Percentiles rank a stretch among this genome's conserved stretches.
These are phyloP conservation scores for Taxawa tesnikishii DNA, from an alignment of 2,329 filamentous ascomycete species.

Conservation along the genomic window DNA sequence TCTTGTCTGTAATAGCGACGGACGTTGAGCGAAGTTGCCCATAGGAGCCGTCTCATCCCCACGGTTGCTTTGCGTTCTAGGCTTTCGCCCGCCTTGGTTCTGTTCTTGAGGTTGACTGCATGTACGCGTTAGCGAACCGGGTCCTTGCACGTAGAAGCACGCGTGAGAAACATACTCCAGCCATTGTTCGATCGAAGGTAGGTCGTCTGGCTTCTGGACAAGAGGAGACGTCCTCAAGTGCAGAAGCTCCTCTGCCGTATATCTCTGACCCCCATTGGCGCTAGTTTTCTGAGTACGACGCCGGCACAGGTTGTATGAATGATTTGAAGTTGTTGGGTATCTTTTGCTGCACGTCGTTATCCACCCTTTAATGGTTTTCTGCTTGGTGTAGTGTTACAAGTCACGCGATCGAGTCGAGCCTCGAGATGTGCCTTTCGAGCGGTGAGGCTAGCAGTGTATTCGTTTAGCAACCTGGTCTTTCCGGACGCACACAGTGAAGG, in stretches of 20 bases:
- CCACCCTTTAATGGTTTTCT: too few relatives aligned
- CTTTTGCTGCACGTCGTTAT: too few relatives aligned
- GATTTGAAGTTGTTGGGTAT: too few relatives aligned
- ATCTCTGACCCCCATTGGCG: constrained; percentile 38
- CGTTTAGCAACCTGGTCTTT: too few relatives aligned
- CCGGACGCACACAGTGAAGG: too few relatives aligned
- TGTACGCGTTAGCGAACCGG: constrained; percentile 1
- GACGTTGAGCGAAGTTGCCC: constrained; percentile 22
- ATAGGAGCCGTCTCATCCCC: constrained; percentile 18
- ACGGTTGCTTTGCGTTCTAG: constrained; percentile 7
- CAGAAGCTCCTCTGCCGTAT: constrained; percentile 65
- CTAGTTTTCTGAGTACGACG: too few relatives aligned
- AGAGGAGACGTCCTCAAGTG: constrained; percentile 70
- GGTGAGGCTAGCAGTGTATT: too few relatives aligned
- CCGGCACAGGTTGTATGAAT: too few relatives aligned
- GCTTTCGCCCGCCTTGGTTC: constrained; percentile 7
- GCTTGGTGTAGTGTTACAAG: too few relatives aligned
- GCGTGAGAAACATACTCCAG: constrained; percentile 86
- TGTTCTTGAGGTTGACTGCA: constrained; percentile 9
- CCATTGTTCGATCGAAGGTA: constrained; percentile 86
- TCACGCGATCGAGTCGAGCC: too few relatives aligned
- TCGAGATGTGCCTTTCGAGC: too few relatives aligned
- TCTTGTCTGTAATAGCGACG: constrained; percentile 16
- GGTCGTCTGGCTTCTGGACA: constrained; percentile 63
- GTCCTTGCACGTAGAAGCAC: neutral